These are phyloP conservation scores for Verticillium tricorpus DNA, from an alignment of 2,329 filamentous ascomycete species.

Conservation along the genomic window DNA sequence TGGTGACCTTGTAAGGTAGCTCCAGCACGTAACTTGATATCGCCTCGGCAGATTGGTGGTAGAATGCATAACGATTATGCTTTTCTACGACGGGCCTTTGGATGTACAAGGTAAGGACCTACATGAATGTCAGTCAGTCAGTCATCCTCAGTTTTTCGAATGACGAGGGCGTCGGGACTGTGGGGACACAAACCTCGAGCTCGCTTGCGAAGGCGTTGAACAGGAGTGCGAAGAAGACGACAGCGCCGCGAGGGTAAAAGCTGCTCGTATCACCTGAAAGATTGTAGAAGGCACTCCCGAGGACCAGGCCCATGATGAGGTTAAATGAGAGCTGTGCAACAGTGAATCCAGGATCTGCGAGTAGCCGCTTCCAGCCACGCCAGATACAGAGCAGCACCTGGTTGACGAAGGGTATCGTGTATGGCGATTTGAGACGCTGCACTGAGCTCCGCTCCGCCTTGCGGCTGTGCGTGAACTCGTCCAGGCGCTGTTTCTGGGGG, in stretches of 20 bases:
- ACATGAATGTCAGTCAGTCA: neutral
- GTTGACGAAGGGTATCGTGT: slow-evolving; percentile 59
- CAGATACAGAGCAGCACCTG: slow-evolving; percentile 57
- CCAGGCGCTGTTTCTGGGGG: slow-evolving; percentile 5
- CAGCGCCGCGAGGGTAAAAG: slow-evolving; percentile 41
- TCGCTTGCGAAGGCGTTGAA: slow-evolving; percentile 25
- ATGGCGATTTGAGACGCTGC: slow-evolving; percentile 51
- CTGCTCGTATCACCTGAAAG: slow-evolving; percentile 45
- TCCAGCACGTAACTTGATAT: slow-evolving; percentile 60
- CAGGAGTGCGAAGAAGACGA: slow-evolving; percentile 26
- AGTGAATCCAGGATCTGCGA: slow-evolving; percentile 60
- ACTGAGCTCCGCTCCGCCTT: slow-evolving; percentile 44
- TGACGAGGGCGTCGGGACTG: too few species aligned
- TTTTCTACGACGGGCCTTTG: slow-evolving; percentile 22
- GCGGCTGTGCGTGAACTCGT: slow-evolving; percentile 10
- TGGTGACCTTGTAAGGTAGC: slow-evolving; percentile 56
- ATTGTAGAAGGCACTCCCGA: slow-evolving; percentile 64
- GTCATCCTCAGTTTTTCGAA: neutral
- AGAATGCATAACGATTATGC: slow-evolving; percentile 22
- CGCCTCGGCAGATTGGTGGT: slow-evolving; percentile 44
- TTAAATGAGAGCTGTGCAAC: slow-evolving; percentile 55
- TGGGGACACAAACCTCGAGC: slow-evolving; percentile 13
- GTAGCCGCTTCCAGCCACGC: slow-evolving; percentile 61
- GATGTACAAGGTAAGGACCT: slow-evolving; percentile 16
- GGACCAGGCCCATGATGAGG: slow-evolving; percentile 41